These are phyloP conservation scores for Alternaria atra DNA, from an alignment of 2,329 filamentous ascomycete species.

Conservation along the genomic window DNA sequence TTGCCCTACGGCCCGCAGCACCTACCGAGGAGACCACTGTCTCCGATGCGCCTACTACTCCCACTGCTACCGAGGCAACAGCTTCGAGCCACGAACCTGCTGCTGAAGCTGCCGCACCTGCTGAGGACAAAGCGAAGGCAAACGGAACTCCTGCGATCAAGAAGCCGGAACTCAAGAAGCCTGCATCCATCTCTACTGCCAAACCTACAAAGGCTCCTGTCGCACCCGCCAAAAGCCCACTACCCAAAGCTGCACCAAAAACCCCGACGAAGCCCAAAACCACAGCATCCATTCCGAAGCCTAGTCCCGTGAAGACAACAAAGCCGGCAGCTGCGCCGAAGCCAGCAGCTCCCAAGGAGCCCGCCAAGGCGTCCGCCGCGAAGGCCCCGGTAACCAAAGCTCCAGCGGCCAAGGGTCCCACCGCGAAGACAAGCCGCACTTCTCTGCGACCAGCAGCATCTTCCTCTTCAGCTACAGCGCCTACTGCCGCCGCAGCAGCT, in stretches of 20 bases:
- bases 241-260: constrained; percentile 40
- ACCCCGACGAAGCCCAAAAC: constrained; percentile 43
- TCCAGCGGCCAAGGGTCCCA: constrained; percentile 17
- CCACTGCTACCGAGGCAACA: constrained; percentile 47
- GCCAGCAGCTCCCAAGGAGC: constrained; percentile 34
- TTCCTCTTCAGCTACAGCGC: constrained; percentile 28
- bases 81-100: constrained; percentile 1
- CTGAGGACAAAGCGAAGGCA: constrained; percentile 24
- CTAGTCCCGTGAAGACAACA: constrained; percentile 29
- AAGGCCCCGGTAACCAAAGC: constrained; percentile 2
- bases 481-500: constrained; percentile 33
- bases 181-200: constrained; percentile 43
- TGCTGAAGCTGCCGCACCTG: constrained; percentile 1
- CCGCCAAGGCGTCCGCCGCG: constrained; percentile 23
- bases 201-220: constrained; percentile 36
- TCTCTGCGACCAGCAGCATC: constrained; percentile 38
- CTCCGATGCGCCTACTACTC: constrained; percentile 34
- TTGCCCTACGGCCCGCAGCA: constrained; percentile 52
- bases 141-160: constrained; percentile 19
- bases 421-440: constrained; percentile 39
- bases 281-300: constrained; percentile 28
- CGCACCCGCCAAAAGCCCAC: constrained; percentile 41
- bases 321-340: constrained; percentile 34
- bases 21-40: constrained; percentile 47
- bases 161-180: constrained; percentile 41